Evolutionary conservation across 2,329 filamentous ascomycete species (phyloP).

Genomic region (Bipolaris sorokiniana): DNA sequence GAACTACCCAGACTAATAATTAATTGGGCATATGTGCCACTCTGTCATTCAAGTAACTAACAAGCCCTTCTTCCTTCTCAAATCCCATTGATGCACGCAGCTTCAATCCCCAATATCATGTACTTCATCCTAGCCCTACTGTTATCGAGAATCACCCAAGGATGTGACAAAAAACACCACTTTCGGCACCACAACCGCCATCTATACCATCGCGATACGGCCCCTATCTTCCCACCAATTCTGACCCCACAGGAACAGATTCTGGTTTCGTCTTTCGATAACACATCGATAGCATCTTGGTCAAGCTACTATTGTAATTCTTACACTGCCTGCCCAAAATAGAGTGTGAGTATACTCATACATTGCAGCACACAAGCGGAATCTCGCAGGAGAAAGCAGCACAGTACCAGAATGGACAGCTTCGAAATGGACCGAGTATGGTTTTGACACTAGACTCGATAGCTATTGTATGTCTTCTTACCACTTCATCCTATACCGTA

Average conservation of each 20-base stretch:
- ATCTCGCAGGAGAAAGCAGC: constrained; percentile 39
- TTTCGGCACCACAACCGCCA: constrained; percentile 23
- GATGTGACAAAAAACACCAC: constrained; percentile 8
- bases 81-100: too few species aligned
- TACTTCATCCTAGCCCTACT: not conserved
- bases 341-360: too few species aligned
- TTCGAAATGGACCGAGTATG: constrained; percentile 39
- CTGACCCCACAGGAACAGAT: constrained; percentile 44
- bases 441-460: constrained; percentile 40
- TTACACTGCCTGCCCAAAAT: too few species aligned
- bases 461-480: constrained; percentile 34
- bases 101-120: too few species aligned
- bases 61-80: not conserved
- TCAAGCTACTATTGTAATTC: constrained; percentile 42
- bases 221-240: constrained; percentile 36
- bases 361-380: constrained; percentile 32
- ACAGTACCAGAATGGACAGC: constrained; percentile 49
- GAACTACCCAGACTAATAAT: too few species aligned
- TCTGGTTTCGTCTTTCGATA: constrained; percentile 49
- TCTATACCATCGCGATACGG: constrained; percentile 28
- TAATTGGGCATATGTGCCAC: too few species aligned
- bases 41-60: too few species aligned
- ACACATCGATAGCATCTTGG: constrained; percentile 46
- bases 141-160: not conserved
- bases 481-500: not conserved